Evolutionary conservation across 257 asterid species (phyloP), one percentile per base, ranked within the genome.

Genomic region (Solanum dulcamara): DNA sequence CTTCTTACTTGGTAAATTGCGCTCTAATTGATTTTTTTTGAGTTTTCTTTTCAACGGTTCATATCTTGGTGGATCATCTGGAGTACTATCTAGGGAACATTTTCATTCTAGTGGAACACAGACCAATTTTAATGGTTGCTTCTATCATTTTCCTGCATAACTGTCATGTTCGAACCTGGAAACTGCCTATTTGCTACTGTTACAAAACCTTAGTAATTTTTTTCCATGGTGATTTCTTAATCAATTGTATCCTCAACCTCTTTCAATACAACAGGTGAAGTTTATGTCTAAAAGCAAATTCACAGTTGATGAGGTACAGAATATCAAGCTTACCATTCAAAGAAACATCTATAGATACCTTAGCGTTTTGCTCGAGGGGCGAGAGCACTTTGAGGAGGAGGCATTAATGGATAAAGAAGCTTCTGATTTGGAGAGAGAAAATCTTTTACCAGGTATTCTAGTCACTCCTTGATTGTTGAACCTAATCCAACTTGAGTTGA

Each of bases 381-480:
- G 92, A 62, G 94, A 92, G 86, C 91, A 84, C 85, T 91, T 92
- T 84, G 97, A 94, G 89, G 94, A 92, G 59, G 94, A 91, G 87
- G 86, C 86, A 80, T 38, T 86, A 75, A 33, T 51, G 72, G 84
- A 86, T 46, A 84, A 70, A 48, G 82, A 57, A 40, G 62, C 86
- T 51, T 53, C 79, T 55, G 85, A 86, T 72, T 75, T 62, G 84
- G 79, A 86, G 80, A 87, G 79, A 48, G 88, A 83, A 86, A 86
- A 86, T 82, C 85, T 87, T 60, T 81, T 83, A 72, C 89, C 89
- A 88, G 92, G 93, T 92, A 80, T 86, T 68, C 20, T 30, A 79
- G 3, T 10, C 83, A 18, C 44, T 79, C 42, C 66, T 48, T 79
- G 20, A 35, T 79, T 12, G 2, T 50, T 79, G 44, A 79, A 48